Evolutionary conservation across 108 stramenopile genomes (phyloP).

Genomic region (Discostella stelligeroides): DNA sequence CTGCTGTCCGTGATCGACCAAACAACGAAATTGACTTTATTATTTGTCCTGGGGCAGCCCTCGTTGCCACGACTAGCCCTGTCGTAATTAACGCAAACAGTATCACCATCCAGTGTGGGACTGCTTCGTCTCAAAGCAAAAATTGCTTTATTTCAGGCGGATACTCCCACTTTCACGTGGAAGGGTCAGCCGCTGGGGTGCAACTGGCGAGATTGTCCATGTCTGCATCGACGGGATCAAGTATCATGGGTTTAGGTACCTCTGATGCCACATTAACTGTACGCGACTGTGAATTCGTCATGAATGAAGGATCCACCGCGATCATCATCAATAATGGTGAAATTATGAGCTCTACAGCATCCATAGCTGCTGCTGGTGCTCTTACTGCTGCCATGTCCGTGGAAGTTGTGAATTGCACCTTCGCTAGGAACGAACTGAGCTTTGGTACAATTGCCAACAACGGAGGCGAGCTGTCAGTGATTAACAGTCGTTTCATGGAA

Average conservation of each 20-base stretch:
- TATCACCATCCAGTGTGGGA: constrained; percentile 42
- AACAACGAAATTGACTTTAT: constrained; percentile 30
- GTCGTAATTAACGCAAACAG: constrained; percentile 38
- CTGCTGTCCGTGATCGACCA: constrained; percentile 29
- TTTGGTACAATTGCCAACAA: constrained; percentile 39
- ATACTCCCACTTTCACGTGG: constrained; percentile 32
- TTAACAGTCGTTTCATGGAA: constrained; percentile 21
- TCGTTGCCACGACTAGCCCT: constrained; percentile 22
- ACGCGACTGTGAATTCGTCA: constrained; percentile 39
- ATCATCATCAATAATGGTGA: constrained; percentile 26
- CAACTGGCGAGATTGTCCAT: constrained; percentile 36
- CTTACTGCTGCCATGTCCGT: constrained; percentile 41
- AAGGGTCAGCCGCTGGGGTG: constrained; percentile 22
- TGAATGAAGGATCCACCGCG: constrained; percentile 27
- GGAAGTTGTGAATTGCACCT: constrained; percentile 20
- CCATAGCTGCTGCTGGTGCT: too few species aligned
- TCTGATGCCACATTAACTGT: constrained; percentile 28
- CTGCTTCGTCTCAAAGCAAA: constrained; percentile 9
- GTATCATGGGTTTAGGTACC: constrained; percentile 24
- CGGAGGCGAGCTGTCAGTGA: constrained; percentile 36
- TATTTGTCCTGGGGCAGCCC: constrained; percentile 31
- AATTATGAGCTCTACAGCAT: neutral
- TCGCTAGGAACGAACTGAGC: constrained; percentile 15
- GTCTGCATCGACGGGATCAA: constrained; percentile 35
- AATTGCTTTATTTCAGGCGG: constrained; percentile 40